Percentiles rank a stretch among this genome's conserved stretches.
Evolutionary conservation across 352 stramenopile genomes (phyloP).

Genomic region (Phytopythium aichiense): DNA sequence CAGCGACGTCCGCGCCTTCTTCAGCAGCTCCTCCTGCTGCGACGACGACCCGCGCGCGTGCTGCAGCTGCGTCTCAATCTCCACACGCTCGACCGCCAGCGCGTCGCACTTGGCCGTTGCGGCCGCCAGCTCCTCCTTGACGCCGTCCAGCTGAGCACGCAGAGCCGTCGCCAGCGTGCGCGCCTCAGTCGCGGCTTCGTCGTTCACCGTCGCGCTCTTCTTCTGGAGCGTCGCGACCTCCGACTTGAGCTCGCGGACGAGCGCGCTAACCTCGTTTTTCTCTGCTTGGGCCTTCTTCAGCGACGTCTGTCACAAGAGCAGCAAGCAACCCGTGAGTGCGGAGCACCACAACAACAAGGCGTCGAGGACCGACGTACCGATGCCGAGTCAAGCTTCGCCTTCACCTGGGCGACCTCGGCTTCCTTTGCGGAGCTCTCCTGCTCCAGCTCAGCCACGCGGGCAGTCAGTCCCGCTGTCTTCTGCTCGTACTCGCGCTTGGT

Average conservation of each 20-base stretch:
- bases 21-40: conserved; percentile 61
- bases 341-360: not conserved
- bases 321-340: not conserved
- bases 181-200: conserved; percentile 22
- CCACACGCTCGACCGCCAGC: conserved; percentile 19
- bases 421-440: conserved; percentile 11
- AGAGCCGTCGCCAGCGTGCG: conserved; percentile 32
- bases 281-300: conserved; percentile 36
- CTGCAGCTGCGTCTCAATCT: conserved; percentile 33
- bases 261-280: conserved; percentile 30
- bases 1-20: conserved; percentile 65
- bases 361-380: not conserved
- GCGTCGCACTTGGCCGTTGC: conserved; percentile 33
- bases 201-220: conserved; percentile 27
- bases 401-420: conserved; percentile 20
- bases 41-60: conserved; percentile 30
- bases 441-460: conserved; percentile 27
- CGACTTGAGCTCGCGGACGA: conserved; percentile 47
- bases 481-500: conserved; percentile 6
- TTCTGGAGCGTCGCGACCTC: conserved; percentile 43
- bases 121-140: conserved; percentile 28
- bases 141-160: conserved; percentile 22
- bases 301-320: not conserved
- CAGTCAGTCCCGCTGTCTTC: conserved; percentile 25
- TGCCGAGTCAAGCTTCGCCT: conserved; percentile 12